These are phyloP conservation scores for Euphrasia arctica DNA, from an alignment of 305 asterid genomes.

Conservation along the genomic window DNA sequence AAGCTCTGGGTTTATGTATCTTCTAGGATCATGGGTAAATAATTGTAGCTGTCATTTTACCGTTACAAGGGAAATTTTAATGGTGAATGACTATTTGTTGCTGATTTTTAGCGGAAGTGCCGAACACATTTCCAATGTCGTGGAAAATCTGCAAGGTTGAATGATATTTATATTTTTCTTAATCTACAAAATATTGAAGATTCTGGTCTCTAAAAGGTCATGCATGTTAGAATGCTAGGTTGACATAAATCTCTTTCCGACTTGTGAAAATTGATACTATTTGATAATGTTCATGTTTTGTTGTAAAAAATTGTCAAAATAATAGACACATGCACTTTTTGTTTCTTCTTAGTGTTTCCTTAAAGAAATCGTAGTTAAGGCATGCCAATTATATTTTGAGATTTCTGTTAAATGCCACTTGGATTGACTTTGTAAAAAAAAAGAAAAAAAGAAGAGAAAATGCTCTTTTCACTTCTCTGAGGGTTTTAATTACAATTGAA, in stretches of 20 bases:
- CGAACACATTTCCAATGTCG: neutral
- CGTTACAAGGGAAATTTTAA: neutral
- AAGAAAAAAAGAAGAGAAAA: neutral
- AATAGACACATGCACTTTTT: neutral
- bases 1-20: neutral
- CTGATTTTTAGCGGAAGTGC: neutral
- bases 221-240: neutral
- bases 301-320: constrained; percentile 1
- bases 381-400: constrained; percentile 8
- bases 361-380: neutral
- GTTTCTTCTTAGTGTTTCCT: neutral
- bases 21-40: constrained; percentile 7
- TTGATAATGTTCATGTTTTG: constrained; percentile 6
- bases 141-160: constrained; percentile 11
- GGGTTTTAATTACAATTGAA: constrained; percentile 5
- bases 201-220: constrained; percentile 3
- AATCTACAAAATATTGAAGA: neutral
- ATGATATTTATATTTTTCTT: constrained; percentile 6
- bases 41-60: constrained; percentile 2
- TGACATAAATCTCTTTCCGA: constrained; percentile 14
- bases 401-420: constrained; percentile 1
- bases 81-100: neutral
- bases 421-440: neutral
- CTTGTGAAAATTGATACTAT: neutral
- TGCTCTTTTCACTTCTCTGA: constrained; percentile 13